These are phyloP conservation scores for Curvularia sp. DNA, from an alignment of 2,329 filamentous ascomycete genomes.

Conservation along the genomic window DNA sequence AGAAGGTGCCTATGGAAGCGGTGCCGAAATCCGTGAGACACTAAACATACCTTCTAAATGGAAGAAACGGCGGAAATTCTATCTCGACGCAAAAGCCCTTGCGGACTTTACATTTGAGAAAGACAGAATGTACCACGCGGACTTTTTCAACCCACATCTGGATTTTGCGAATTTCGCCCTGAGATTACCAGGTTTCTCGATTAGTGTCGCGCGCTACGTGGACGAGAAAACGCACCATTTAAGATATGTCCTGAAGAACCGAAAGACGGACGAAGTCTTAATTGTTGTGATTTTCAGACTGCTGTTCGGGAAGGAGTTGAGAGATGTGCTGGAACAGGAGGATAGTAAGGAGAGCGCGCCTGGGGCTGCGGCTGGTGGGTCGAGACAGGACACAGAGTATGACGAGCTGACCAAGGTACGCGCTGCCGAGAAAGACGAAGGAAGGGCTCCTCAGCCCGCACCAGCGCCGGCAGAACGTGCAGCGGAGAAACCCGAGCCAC, in stretches of 20 bases:
- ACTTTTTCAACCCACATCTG: conserved; percentile 59
- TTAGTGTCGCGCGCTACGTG: conserved; percentile 56
- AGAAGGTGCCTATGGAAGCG: conserved; percentile 52
- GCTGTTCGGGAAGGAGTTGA: conserved; percentile 54
- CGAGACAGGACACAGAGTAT: conserved; percentile 1
- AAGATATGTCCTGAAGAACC: conserved; percentile 56
- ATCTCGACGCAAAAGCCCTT: conserved; percentile 48
- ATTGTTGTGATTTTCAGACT: conserved; percentile 57
- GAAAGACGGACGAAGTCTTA: conserved; percentile 51
- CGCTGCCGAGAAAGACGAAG: conserved; percentile 7
- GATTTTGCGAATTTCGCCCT: conserved; percentile 58
- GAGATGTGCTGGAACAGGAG: conserved; percentile 40
- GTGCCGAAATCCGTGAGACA: conserved; percentile 38
- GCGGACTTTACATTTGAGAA: conserved; percentile 54
- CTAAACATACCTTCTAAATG: conserved; percentile 49
- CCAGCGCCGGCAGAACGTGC: background rate
- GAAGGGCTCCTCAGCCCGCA: background rate
- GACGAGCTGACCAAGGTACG: conserved; percentile 5
- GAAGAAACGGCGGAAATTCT: conserved; percentile 56
- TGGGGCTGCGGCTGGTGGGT: background rate
- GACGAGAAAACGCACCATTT: conserved; percentile 58
- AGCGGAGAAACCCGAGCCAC: background rate
- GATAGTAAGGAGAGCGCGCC: conserved; percentile 4
- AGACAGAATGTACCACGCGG: conserved; percentile 54
- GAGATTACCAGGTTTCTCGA: conserved; percentile 55